These are phyloP conservation scores for Aciculosporium take DNA, from an alignment of 2,329 filamentous ascomycete genomes.

Conservation along the genomic window DNA sequence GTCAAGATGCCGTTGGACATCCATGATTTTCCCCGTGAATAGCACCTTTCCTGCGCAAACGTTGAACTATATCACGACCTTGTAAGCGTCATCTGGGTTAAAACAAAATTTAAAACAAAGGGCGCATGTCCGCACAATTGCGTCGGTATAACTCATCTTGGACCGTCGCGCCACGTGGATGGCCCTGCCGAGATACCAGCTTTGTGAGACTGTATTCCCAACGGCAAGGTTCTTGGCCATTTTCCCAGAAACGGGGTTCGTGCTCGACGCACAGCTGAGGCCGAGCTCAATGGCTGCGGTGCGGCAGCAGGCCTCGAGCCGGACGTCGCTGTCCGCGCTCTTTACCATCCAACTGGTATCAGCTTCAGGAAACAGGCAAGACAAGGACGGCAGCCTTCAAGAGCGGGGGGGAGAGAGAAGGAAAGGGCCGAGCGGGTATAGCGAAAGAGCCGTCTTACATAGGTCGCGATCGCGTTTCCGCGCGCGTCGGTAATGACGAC, in stretches of 20 bases:
- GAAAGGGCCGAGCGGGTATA: no score
- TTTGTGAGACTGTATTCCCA: conserved; percentile 18
- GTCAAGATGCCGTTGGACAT: conserved; percentile 23
- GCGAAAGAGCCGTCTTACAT: conserved; percentile 12
- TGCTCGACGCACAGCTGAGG: conserved; percentile 22
- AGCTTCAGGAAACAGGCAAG: no score
- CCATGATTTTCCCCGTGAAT: conserved; percentile 26
- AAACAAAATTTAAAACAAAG: neutral
- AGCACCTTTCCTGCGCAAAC: conserved; percentile 22
- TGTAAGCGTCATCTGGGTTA: no score
- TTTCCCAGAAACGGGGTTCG: conserved; percentile 17
- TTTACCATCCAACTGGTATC: no score
- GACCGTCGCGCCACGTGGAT: conserved; percentile 16
- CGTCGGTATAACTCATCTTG: conserved; percentile 17
- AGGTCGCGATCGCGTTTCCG: conserved; percentile 21
- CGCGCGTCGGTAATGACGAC: conserved; percentile 23
- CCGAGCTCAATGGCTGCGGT: conserved; percentile 24
- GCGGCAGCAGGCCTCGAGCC: conserved; percentile 22
- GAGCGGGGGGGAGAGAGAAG: no score
- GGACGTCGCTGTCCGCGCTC: conserved; percentile 19
- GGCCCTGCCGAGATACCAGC: conserved; percentile 20
- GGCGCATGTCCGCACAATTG: conserved; percentile 13
- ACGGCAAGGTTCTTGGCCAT: conserved; percentile 2
- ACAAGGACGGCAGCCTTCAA: no score
- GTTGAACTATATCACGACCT: no score